phyloP scores from a whole-genome alignment of 1,284 basidiomycete genomes.

The Mycena sp. region DNA sequence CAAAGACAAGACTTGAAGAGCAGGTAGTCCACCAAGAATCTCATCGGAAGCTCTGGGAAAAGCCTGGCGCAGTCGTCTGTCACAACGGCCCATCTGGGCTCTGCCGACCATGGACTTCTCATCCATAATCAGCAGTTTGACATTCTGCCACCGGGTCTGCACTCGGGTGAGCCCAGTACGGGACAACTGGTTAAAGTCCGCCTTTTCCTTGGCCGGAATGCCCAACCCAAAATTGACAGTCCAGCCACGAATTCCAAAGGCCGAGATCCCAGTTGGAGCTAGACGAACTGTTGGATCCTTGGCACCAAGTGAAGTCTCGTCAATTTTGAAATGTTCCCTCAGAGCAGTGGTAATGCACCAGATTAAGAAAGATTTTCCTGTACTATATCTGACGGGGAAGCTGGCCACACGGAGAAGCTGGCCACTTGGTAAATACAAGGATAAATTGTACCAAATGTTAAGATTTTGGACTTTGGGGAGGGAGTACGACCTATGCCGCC shows the following conservation, averaged over 20 bases:
- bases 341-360: slow-evolving; percentile 27
- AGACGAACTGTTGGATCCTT: slow-evolving; percentile 2
- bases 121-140: slow-evolving; percentile 23
- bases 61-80: slow-evolving; percentile 20
- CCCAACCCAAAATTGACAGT: slow-evolving; percentile 1
- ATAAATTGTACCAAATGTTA: too few species aligned
- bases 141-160: slow-evolving; percentile 20
- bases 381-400: too few species aligned
- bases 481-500: too few species aligned
- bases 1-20: slow-evolving; percentile 28
- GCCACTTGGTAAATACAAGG: too few species aligned
- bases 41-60: slow-evolving; percentile 8
- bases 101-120: slow-evolving; percentile 31
- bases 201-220: slow-evolving; percentile 16
- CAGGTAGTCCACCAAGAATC: slow-evolving; percentile 12
- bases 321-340: slow-evolving; percentile 11
- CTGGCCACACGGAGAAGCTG: too few species aligned
- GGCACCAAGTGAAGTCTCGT: background rate
- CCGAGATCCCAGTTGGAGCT: background rate
- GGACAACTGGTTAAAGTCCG: slow-evolving; percentile 1
- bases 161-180: background rate
- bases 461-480: too few species aligned
- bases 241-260: slow-evolving; percentile 2
- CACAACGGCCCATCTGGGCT: slow-evolving; percentile 21
- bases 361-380: slow-evolving; percentile 31